Evolutionary conservation across 495 filamentous ascomycete species (phyloP).

Genomic region (Lasiosphaeria ovina): DNA sequence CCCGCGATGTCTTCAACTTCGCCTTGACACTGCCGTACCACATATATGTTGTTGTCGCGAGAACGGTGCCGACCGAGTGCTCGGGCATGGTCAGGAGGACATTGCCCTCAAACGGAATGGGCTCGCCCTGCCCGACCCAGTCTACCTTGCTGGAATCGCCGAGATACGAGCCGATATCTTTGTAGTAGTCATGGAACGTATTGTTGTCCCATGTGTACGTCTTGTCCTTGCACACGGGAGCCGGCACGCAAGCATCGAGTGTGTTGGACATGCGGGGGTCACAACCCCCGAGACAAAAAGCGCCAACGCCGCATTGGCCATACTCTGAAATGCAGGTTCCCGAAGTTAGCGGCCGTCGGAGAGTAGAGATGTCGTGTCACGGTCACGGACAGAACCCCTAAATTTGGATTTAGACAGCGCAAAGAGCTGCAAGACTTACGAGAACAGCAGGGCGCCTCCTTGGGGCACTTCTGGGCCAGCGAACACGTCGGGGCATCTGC

Average conservation of each 20-base stretch:
- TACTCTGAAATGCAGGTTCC: slow-evolving; percentile 63
- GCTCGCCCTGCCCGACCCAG: slow-evolving; percentile 83
- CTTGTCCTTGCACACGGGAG: slow-evolving; percentile 72
- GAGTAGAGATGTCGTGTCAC: slow-evolving; percentile 1
- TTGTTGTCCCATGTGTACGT: slow-evolving; percentile 65
- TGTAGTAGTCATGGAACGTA: slow-evolving; percentile 60
- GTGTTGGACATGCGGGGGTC: slow-evolving; percentile 78
- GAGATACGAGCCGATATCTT: slow-evolving; percentile 73
- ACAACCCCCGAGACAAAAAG: slow-evolving; percentile 94
- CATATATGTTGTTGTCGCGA: slow-evolving; percentile 85
- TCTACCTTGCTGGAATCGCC: slow-evolving; percentile 74
- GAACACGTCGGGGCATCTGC: slow-evolving; percentile 36
- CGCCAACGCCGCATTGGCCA: slow-evolving; percentile 87
- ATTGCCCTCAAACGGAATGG: slow-evolving; percentile 58
- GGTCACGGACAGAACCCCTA: neutral
- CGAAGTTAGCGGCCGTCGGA: slow-evolving; percentile 20
- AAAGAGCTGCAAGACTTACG: slow-evolving; percentile 57
- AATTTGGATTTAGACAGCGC: neutral
- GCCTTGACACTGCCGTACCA: slow-evolving; percentile 96
- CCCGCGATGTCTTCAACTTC: slow-evolving; percentile 80
- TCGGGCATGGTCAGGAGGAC: slow-evolving; percentile 85
- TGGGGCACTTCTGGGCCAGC: slow-evolving; percentile 67
- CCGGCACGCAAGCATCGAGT: slow-evolving; percentile 83
- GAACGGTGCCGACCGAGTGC: slow-evolving; percentile 78
- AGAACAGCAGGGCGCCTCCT: slow-evolving; percentile 82